Conservation (phyloP, 2,329 filamentous ascomycete genomes). For the Aspergillus alliaceus region DNA sequence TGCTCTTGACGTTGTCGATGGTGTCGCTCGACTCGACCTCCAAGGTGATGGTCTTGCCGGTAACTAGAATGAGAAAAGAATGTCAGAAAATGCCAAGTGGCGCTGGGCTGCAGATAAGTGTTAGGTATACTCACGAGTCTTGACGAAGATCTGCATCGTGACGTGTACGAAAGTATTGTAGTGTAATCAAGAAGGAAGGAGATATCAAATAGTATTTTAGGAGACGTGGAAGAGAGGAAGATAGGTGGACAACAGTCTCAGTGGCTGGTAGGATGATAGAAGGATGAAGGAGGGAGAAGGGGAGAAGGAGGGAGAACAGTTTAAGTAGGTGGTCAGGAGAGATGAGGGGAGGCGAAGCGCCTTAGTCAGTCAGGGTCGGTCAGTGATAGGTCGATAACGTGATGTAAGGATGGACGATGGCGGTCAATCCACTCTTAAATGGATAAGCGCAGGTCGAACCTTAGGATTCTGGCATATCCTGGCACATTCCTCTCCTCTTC, state of each 20-base stretch:
- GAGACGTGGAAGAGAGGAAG: not conserved
- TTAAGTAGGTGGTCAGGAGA: slow-evolving; percentile 32
- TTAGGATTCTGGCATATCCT: slow-evolving; percentile 18
- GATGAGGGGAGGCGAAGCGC: slow-evolving; percentile 29
- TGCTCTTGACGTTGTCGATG: slow-evolving; percentile 58
- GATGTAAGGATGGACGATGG: slow-evolving; percentile 14
- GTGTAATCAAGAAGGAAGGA: slow-evolving; percentile 27
- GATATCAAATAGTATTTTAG: not conserved
- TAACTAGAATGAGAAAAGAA: slow-evolving; percentile 48
- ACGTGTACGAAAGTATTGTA: slow-evolving; percentile 22
- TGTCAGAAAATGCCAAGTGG: slow-evolving; percentile 29
- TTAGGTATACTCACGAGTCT: slow-evolving; percentile 71
- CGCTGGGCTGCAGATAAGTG: slow-evolving; percentile 26
- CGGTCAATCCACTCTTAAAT: slow-evolving; percentile 5
- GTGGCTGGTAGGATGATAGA: slow-evolving; percentile 4
- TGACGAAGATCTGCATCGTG: slow-evolving; percentile 97
- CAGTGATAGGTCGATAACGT: slow-evolving; percentile 31
- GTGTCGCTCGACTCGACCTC: slow-evolving; percentile 52
- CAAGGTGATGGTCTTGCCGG: slow-evolving; percentile 57
- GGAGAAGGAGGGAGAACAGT: slow-evolving; percentile 22
- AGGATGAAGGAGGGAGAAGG: slow-evolving; percentile 17
- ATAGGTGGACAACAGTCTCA: not conserved
- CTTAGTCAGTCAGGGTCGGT: slow-evolving; percentile 26
- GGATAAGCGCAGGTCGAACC: not conserved
- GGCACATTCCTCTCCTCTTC: slow-evolving; percentile 16